These are phyloP conservation scores for Eucalyptus rudis DNA, from an alignment of 345 rosid genomes.

Conservation along the genomic window DNA sequence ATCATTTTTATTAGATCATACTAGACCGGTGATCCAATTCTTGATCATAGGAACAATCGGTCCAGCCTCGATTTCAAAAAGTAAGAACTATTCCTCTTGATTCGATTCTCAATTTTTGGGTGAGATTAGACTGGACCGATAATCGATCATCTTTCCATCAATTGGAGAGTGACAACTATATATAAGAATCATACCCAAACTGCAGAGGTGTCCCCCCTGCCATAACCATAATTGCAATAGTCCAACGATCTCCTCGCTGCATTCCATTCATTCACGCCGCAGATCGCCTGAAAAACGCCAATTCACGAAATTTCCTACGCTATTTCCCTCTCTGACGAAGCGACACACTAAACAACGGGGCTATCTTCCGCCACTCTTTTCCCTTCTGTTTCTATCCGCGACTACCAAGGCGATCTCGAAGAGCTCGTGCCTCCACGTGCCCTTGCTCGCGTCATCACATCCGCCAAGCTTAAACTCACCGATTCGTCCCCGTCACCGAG, in stretches of 20 bases:
- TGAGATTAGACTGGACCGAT: accelerated
- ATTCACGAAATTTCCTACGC: not conserved
- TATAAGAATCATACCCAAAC: not conserved
- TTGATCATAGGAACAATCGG: accelerated
- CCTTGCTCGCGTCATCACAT: not conserved
- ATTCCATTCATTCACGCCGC: not conserved
- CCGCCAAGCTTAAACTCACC: not conserved
- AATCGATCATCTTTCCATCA: not conserved
- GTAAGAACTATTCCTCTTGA: accelerated
- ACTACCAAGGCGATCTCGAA: not conserved
- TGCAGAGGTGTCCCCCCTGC: not conserved
- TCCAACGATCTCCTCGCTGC: not conserved
- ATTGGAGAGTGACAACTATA: not conserved
- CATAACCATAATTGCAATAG: not conserved
- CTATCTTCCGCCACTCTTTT: not conserved
- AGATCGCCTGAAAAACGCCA: not conserved
- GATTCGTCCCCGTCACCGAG: not conserved
- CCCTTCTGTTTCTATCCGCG: not conserved
- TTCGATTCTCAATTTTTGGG: not conserved
- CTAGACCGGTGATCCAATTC: accelerated
- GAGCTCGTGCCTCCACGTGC: not conserved
- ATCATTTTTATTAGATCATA: accelerated
- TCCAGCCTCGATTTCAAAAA: accelerated
- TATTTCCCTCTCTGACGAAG: not conserved
- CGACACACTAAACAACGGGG: not conserved